Evolutionary conservation across 208 protist genomes (phyloP).

Genomic region (Acanthamoeba royreba): DNA sequence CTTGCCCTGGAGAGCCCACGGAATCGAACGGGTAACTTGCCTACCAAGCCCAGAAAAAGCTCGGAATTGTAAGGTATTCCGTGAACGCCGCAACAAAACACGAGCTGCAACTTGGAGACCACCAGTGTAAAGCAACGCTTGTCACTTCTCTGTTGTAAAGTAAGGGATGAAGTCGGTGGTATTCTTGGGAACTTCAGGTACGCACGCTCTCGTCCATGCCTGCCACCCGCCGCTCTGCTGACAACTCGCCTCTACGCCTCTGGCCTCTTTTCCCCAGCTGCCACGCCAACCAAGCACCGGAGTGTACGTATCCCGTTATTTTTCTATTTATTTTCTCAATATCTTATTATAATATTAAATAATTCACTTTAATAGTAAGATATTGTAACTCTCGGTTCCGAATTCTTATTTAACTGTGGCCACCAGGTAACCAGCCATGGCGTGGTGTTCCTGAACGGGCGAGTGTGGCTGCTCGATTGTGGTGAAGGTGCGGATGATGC

Average conservation of each 20-base stretch:
- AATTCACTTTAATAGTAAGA: too few relatives aligned
- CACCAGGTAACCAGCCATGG: conserved; percentile 53
- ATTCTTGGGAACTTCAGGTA: conserved; percentile 35
- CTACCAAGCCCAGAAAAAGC: too few relatives aligned
- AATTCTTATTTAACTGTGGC: neutral
- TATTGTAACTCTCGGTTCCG: too few relatives aligned
- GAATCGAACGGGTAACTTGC: too few relatives aligned
- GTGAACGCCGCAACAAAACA: too few relatives aligned
- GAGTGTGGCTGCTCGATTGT: conserved; percentile 58
- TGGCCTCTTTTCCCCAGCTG: neutral
- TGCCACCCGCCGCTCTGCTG: neutral
- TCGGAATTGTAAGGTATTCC: too few relatives aligned
- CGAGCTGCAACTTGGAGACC: too few relatives aligned
- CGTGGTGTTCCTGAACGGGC: conserved; percentile 45
- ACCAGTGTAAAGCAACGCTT: too few relatives aligned
- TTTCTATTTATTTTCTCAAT: neutral
- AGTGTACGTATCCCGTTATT: neutral
- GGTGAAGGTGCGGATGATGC: conserved; percentile 32
- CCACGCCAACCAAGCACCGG: conserved; percentile 33
- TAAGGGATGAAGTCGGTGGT: conserved; percentile 25
- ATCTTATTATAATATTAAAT: neutral
- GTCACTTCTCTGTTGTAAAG: neutral
- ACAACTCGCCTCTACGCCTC: neutral
- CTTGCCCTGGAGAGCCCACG: too few relatives aligned
- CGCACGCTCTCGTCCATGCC: neutral